phyloP scores from a whole-genome alignment of 805 yeast genomes.

The Debaryomyces castellii region DNA sequence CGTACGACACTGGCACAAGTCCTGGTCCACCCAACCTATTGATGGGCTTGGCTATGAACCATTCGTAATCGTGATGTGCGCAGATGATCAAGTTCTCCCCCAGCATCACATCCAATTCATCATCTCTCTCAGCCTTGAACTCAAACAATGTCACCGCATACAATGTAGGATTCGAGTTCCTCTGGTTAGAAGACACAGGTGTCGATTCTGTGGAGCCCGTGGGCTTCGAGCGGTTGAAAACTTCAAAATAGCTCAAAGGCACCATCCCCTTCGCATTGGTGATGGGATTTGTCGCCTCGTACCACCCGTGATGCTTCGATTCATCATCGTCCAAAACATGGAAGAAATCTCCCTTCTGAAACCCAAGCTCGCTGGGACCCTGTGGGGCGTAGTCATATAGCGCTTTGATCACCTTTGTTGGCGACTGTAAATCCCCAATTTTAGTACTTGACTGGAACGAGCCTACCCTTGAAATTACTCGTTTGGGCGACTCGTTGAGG shows the following conservation, averaged over 20 bases:
- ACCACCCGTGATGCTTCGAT: conserved; percentile 57
- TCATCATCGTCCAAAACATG: conserved; percentile 51
- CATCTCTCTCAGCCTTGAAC: conserved; percentile 77
- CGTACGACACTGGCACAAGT: conserved; percentile 86
- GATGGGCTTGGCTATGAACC: conserved; percentile 97
- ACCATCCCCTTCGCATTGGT: conserved; percentile 80
- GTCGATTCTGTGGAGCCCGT: conserved; percentile 6
- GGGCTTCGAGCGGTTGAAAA: conserved; percentile 60
- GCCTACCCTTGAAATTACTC: conserved; percentile 29
- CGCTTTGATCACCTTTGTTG: conserved; percentile 84
- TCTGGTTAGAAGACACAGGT: conserved; percentile 17
- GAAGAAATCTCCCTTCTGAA: conserved; percentile 83
- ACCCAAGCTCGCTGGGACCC: conserved; percentile 77
- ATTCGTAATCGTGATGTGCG: conserved; percentile 94
- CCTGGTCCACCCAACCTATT: conserved; percentile 97
- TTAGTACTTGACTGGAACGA: conserved; percentile 14
- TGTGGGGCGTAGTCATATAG: conserved; percentile 74
- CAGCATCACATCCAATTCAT: conserved; percentile 78
- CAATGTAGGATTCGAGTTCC: conserved; percentile 45
- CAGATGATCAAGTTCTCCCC: conserved; percentile 92
- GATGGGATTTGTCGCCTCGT: conserved; percentile 85
- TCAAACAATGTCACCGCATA: conserved; percentile 87
- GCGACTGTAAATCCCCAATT: conserved; percentile 44
- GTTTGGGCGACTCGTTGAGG: conserved; percentile 29
- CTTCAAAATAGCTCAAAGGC: conserved; percentile 81